A percentile compares a stretch with the other conserved stretches of the same genome.
Conservation (phyloP, 805 yeast species). For the Kluyveromyces starmeri region DNA sequence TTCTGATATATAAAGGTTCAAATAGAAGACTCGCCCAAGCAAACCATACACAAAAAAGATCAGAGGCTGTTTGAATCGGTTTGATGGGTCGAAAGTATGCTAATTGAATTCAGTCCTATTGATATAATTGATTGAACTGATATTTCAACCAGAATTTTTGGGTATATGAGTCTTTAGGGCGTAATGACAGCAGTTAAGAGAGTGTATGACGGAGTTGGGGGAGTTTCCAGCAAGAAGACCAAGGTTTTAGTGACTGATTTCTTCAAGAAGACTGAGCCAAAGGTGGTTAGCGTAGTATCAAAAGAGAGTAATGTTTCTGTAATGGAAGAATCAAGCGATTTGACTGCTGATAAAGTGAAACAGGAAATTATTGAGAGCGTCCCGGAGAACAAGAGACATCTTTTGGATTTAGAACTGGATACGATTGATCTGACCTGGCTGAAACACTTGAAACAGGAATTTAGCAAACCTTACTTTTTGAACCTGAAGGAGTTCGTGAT, state of each 20-base stretch:
- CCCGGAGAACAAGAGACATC: slow-evolving; percentile 7
- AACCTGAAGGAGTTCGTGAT: slow-evolving; percentile 55
- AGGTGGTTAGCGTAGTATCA: neutral
- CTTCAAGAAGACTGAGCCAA: slow-evolving; percentile 2
- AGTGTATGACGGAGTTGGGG: neutral
- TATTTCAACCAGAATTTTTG: no score
- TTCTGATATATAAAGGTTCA: no score
- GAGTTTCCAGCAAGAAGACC: neutral
- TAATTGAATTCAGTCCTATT: no score
- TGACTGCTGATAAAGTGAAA: neutral
- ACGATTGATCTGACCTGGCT: slow-evolving; percentile 79
- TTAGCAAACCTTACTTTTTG: slow-evolving; percentile 79
- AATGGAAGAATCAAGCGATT: neutral
- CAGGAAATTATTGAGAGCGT: neutral
- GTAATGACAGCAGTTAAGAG: slow-evolving; percentile 1
- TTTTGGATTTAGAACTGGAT: slow-evolving; percentile 58
- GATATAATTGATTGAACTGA: no score
- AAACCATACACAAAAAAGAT: no score
- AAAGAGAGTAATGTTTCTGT: neutral
- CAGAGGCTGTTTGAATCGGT: no score
- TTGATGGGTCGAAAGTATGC: no score
- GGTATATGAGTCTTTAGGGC: no score
- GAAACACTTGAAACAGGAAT: slow-evolving; percentile 51
- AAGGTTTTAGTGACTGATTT: slow-evolving; percentile 4
- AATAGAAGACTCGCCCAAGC: no score